Base-by-base conservation (phyloP, 208 protist genomes). In the Herpetomonas muscarum region DNA sequence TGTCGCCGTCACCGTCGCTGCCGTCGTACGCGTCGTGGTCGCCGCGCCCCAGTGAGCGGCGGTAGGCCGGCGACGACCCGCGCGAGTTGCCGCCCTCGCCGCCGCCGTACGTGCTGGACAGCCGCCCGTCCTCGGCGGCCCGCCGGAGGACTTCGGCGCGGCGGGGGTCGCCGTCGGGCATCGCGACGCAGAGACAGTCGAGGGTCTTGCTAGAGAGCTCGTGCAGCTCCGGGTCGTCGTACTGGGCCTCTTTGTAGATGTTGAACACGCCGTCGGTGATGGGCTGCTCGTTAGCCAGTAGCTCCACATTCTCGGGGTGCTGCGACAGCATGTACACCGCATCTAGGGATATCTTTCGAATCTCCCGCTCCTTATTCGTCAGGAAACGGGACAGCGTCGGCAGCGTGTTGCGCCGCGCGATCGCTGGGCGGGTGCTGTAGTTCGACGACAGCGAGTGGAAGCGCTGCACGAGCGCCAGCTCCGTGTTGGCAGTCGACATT, bases 241-340 rank as follows among this genome's bases (percentile, higher is more conserved):
- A 85, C 42, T 84, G 74, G 22, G 81, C 62, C 2, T 86, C 71
- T 45, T 88, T 72, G 67, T 93, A 90, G 13, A 90, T 74, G n/a
- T 58, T 51, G 37, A 77, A 67, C 5, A 96, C 70, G 37, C 67
- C 63, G n/a, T 70, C 36, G 0, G 90, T 67, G 10, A 96, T 56
- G 1, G 55, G 58, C 7, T 51, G 25, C 37, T 93, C 64, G 31
- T 67, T 61, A 26, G 57, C 64, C 5, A 96, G 67, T 10, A 89
- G 68, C 28, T 89, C 82, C 3, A 90, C 53, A 63, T 94, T 96
- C 21, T 93, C 84, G 0, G 85, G 87, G 63, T 96, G 91, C 67
- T 90, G 64, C 2, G 83, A 77, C 7, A 96, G 76, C 41, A 94
- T 48, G 45, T 74, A 66, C 25, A 96, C 67, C 1, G 86, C 76